phyloP scores from a whole-genome alignment of 352 stramenopile genomes.

The Pythium aquatile region DNA sequence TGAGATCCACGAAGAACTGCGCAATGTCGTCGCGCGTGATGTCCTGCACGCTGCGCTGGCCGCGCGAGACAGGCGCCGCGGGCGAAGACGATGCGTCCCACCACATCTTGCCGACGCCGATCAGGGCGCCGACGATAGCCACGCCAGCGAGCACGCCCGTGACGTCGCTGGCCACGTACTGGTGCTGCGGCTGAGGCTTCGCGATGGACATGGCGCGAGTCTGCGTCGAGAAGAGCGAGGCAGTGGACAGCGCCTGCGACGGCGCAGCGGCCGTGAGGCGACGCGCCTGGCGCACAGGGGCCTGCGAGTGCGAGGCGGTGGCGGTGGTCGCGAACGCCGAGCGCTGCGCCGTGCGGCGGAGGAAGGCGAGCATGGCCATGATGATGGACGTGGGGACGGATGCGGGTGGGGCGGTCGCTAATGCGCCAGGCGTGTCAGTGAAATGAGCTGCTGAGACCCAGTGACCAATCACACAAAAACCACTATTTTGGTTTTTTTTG shows the following conservation, averaged over 20 bases:
- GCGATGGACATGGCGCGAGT: conserved; percentile 8
- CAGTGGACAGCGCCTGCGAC: conserved; percentile 8
- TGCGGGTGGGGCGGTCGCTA: conserved; percentile 14
- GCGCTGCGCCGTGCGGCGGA: conserved; percentile 35
- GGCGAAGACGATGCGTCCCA: conserved; percentile 67
- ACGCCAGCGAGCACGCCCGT: conserved; percentile 68
- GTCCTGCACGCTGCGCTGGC: conserved; percentile 35
- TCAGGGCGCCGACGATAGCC: conserved; percentile 59
- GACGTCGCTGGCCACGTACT: conserved; percentile 47
- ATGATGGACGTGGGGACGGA: not conserved
- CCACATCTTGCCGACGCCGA: conserved; percentile 85
- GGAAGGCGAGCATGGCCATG: conserved; percentile 35
- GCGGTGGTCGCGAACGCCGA: conserved; percentile 9
- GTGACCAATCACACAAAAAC: not conserved
- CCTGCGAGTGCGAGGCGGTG: not conserved
- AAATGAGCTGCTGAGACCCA: conserved; percentile 3
- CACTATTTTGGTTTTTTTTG: not conserved
- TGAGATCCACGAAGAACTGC: conserved; percentile 75
- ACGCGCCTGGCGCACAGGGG: not conserved
- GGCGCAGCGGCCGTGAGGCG: conserved; percentile 1
- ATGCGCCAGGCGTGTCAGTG: conserved; percentile 6
- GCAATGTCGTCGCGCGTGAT: conserved; percentile 61
- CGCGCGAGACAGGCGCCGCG: not conserved
- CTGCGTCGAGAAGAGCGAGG: conserved; percentile 22
- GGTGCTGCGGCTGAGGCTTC: conserved; percentile 8